Evolutionary conservation across 176 grass and related monocot genomes (phyloP), one percentile per base, ranked within the genome.

Genomic region (Aegilops speltoides): DNA sequence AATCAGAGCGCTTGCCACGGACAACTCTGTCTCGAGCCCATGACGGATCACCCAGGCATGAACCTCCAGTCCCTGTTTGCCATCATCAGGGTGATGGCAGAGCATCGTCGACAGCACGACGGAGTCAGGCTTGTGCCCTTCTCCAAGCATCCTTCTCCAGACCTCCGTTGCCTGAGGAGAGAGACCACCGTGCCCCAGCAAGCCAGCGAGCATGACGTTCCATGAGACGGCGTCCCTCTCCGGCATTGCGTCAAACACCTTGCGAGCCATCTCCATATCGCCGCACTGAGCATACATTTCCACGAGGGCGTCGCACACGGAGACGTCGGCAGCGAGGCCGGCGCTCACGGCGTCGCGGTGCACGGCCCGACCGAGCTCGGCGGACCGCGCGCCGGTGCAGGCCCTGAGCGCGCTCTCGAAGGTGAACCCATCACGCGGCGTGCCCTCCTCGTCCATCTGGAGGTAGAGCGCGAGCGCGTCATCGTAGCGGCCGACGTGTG

Each of bases 1-100:
- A 43, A 95, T 86, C 36, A 95, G 50, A 69, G 88, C 85, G 73
- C 77, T 95, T 16, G 85, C 82, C 2, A 92, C 79, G 4, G 82
- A 81, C 31, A 86, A 56, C 79, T 92, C 86, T 3, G 36, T 43
- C 6, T 85, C 67, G 1, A 95, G 78, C 29, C 78, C 85, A 8
- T 82, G 90, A 34, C 93, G 90, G 67, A 95, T 87, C 50, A 75
- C 93, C 93, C 90, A 92, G 26, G 84, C 90, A 80, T 95, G 93
- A 77, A 92, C 74, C 82, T 92, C 81, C 33, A 7, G 54, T 31
- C 89, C 90, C 2, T 61, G 3, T 78, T 90, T 90, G 28, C 11
- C 45, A 15, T 48, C 15, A 52, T 67, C 82, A 5, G 16, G 68
- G 57, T 68, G 73, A 73, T 61, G 37, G 71, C 7, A 91, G 4